These are phyloP conservation scores for Cladosporium sp. DNA, from an alignment of 2,329 filamentous ascomycete genomes.

Conservation along the genomic window DNA sequence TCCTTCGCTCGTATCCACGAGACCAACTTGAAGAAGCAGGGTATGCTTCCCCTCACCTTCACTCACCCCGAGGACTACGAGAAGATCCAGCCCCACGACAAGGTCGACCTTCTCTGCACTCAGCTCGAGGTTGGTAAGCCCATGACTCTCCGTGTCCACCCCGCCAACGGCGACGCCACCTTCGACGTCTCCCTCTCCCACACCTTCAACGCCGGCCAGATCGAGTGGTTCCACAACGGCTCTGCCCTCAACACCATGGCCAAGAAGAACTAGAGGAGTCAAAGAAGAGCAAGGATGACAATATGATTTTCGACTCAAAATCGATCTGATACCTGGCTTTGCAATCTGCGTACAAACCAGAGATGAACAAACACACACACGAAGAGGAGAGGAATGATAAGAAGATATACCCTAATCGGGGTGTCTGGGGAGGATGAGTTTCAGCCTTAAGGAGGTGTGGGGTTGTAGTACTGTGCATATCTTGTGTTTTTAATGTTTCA, in stretches of 20 bases:
- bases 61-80: constrained; percentile 94
- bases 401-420: constrained; percentile 20
- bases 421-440: constrained; percentile 20
- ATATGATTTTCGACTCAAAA: background rate
- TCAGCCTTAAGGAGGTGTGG: constrained; percentile 7
- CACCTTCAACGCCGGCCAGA: constrained; percentile 97
- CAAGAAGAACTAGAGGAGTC: constrained; percentile 53
- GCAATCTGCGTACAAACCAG: constrained; percentile 1
- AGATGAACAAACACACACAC: background rate
- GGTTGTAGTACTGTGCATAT: constrained; percentile 18
- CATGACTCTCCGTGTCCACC: constrained; percentile 87
- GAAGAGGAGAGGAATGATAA: background rate
- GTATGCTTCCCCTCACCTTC: constrained; percentile 98
- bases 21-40: constrained; percentile 99
- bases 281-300: constrained; percentile 20
- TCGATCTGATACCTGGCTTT: constrained; percentile 12
- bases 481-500: constrained; percentile 6
- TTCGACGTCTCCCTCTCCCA: constrained; percentile 86
- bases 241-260: constrained; percentile 98
- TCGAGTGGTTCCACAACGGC: constrained; percentile 99
- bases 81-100: constrained; percentile 91
- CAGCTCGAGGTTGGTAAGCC: constrained; percentile 91
- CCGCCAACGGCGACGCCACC: constrained; percentile 72
- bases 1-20: constrained; percentile 99
- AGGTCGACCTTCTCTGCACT: constrained; percentile 85